Evolutionary conservation across 768 basidiomycete species (phyloP).

Genomic region (Lactarius vividus): DNA sequence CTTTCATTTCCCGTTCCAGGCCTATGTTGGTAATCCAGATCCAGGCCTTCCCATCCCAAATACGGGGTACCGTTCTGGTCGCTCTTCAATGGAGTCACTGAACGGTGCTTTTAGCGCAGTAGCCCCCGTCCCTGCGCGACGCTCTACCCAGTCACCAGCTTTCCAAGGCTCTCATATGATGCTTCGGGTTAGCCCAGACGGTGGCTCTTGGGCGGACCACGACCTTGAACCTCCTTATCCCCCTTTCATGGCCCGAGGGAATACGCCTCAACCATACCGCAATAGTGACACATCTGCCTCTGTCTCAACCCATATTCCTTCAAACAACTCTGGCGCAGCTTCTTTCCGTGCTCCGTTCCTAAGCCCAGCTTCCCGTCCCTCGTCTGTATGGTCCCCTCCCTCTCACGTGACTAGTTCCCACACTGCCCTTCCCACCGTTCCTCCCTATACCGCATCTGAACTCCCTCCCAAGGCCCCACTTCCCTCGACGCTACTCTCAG

Average conservation of each 20-base stretch:
- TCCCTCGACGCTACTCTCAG: constrained; percentile 48
- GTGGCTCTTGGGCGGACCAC: constrained; percentile 16
- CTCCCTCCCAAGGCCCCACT: constrained; percentile 27
- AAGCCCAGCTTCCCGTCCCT: constrained; percentile 65
- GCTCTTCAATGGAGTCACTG: constrained; percentile 43
- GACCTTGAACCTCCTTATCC: constrained; percentile 23
- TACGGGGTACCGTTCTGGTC: constrained; percentile 35
- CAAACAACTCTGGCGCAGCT: neutral
- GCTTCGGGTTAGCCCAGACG: constrained; percentile 31
- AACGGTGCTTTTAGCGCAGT: constrained; percentile 21
- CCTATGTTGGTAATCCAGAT: constrained; percentile 65
- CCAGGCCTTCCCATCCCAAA: constrained; percentile 46
- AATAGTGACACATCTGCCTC: constrained; percentile 3
- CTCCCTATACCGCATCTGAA: constrained; percentile 22
- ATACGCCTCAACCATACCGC: constrained; percentile 10
- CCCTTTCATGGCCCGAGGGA: constrained; percentile 24
- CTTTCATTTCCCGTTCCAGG: constrained; percentile 53
- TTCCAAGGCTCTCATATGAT: constrained; percentile 31
- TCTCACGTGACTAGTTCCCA: constrained; percentile 36
- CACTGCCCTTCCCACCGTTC: constrained; percentile 25
- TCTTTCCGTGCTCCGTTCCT: constrained; percentile 67
- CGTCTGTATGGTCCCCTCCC: constrained; percentile 63
- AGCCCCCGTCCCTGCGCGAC: constrained; percentile 21
- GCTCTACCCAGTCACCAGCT: constrained; percentile 29
- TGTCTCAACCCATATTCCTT: neutral